phyloP scores from a whole-genome alignment of 2,329 filamentous ascomycete genomes.

The Ceratocystis papillata region DNA sequence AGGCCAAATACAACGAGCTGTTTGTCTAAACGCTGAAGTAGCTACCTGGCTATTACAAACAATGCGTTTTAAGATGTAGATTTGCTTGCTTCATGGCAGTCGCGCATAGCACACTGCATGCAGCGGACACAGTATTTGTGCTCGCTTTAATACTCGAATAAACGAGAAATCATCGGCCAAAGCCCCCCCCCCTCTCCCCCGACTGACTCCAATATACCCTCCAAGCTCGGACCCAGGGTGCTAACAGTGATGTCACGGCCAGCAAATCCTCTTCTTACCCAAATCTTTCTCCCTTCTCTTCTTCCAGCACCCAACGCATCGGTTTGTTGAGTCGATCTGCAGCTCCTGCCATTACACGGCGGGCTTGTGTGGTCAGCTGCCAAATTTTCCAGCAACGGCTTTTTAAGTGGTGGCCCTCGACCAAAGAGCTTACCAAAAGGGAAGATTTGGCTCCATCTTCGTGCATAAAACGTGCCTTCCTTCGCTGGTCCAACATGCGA shows the following conservation, averaged over 20 bases:
- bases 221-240: neutral
- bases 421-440: neutral
- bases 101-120: neutral
- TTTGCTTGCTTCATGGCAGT: neutral
- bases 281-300: neutral
- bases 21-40: too few species aligned
- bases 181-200: neutral
- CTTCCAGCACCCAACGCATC: neutral
- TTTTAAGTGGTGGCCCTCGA: constrained; percentile 1
- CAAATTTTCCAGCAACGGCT: neutral
- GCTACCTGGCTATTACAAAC: neutral
- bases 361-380: neutral
- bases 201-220: neutral
- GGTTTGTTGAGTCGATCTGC: constrained; percentile 3
- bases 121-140: neutral
- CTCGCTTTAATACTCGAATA: neutral
- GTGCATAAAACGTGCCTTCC: constrained; percentile 19
- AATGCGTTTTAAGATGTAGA: neutral
- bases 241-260: constrained; percentile 2
- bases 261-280: neutral
- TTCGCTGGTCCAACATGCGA: constrained; percentile 14
- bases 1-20: neutral
- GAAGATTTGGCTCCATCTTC: constrained; percentile 14
- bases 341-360: neutral
- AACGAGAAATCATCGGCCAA: neutral